Base-by-base conservation (phyloP, 2,329 filamentous ascomycete genomes). In the Dothistroma septosporum region DNA sequence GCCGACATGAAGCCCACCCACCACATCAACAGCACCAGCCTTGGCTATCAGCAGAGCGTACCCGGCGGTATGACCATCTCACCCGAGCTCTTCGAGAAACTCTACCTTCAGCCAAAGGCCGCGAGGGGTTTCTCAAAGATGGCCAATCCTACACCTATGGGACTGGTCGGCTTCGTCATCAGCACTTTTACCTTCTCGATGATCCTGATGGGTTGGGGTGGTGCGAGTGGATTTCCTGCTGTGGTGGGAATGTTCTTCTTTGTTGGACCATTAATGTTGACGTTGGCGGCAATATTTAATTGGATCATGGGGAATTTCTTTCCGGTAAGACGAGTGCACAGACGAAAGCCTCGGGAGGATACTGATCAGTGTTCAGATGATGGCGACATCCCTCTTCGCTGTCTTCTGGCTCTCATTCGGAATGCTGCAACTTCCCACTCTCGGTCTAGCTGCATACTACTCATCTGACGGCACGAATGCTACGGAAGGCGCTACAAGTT, bases 361-460 rank as follows among this genome's bases (percentile, higher is more conserved):
- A 32, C 52, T 60, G 47, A 57, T 24, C 21, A 28, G 52, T 46
- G 22, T 44, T 28, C 32, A 58, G 53, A 63, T 65, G 60, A 64
- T 64, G 61, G 61, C 55, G 14, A 65, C 80, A 72, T 79, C 77
- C 4, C 74, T 83, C 41, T 83, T 83, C 64, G 73, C 76, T 46
- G 79, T 82, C 64, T 83, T 83, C 68, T 83, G 80, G 79, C 73
- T 82, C 4, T 80, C 77, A 1, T 83, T 84, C 65, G 81, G 79
- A 16, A 66, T 82, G 52, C 71, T 83, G 0, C 78, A 83, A 60
- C 73, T 83, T 0, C 82, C 81, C 0, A 80, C 78, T 0, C 76
- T 82, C 7, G 76, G 77, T 12, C 76, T 83, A 2, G 77, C 77
- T 1, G 68, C 73, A 0, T 73, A 78, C 1, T 83, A 82, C 61